phyloP scores from a whole-genome alignment of 192 early-diverging fungal species.

The Coemansia sp. region DNA sequence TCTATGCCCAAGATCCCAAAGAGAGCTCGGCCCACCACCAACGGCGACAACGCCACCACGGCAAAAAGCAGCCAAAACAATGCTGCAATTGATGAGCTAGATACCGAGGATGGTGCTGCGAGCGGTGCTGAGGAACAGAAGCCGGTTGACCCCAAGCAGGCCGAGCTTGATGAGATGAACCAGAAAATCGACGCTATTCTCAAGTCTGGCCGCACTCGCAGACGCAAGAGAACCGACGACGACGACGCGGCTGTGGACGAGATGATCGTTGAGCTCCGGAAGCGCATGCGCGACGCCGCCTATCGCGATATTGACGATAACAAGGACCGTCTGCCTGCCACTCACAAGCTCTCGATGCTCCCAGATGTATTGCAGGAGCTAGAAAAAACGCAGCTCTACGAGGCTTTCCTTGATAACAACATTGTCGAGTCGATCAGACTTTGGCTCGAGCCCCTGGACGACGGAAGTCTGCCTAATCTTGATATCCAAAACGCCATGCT shows the following conservation, averaged over 20 bases:
- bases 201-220: conserved; percentile 30
- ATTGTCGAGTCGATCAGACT: conserved; percentile 78
- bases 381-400: conserved; percentile 56
- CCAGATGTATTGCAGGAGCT: conserved; percentile 43
- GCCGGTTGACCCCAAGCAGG: conserved; percentile 42
- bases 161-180: conserved; percentile 42
- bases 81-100: no score
- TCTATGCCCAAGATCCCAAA: conserved; percentile 49
- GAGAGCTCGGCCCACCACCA: no score
- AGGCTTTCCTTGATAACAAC: conserved; percentile 77
- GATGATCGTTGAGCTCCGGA: conserved; percentile 40
- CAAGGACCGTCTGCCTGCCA: conserved; percentile 48
- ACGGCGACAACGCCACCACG: no score
- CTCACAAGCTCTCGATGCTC: conserved; percentile 52
- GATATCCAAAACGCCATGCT: conserved; percentile 85
- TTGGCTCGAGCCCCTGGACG: conserved; percentile 89
- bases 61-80: no score
- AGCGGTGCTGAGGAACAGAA: neutral
- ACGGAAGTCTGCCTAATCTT: conserved; percentile 82
- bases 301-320: conserved; percentile 52
- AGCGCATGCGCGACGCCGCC: conserved; percentile 51
- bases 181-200: conserved; percentile 40
- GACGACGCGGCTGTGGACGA: conserved; percentile 49
- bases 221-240: conserved; percentile 49
- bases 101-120: neutral